phyloP scores from a whole-genome alignment of 495 filamentous ascomycete genomes.

The Monascus purpureus region DNA sequence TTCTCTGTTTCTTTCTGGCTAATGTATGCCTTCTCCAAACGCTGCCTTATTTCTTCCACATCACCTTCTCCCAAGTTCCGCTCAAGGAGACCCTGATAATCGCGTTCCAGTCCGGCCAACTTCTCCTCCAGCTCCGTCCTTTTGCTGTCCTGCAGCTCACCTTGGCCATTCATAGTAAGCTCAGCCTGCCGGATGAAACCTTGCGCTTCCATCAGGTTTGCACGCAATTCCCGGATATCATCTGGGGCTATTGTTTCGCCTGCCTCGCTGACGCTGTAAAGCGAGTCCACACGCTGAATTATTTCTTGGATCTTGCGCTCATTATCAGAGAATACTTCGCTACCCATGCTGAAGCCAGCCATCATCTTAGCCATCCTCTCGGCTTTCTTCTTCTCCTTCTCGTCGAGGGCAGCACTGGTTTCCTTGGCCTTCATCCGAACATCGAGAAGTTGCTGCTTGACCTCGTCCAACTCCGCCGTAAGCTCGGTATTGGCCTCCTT shows the following conservation, averaged over 20 bases:
- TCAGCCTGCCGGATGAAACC: conserved; percentile 89
- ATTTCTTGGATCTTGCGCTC: conserved; percentile 69
- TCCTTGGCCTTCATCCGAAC: conserved; percentile 92
- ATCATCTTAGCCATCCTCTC: conserved; percentile 99
- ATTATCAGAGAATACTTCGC: conserved; percentile 81
- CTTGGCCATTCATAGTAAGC: conserved; percentile 56
- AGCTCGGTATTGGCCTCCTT: conserved; percentile 93
- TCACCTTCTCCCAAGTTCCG: conserved; percentile 68
- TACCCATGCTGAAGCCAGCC: conserved; percentile 89
- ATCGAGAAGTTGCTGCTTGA: conserved; percentile 93
- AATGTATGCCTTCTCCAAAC: conserved; percentile 61
- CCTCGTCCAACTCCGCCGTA: conserved; percentile 78
- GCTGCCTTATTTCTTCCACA: conserved; percentile 65
- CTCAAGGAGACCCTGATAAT: conserved; percentile 70
- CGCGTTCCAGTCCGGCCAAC: conserved; percentile 54
- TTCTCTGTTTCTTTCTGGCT: conserved; percentile 57
- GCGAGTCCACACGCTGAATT: conserved; percentile 64
- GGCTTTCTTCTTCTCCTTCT: conserved; percentile 96
- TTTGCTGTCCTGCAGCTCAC: conserved; percentile 50
- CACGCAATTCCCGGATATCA: conserved; percentile 59
- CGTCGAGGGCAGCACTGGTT: conserved; percentile 70
- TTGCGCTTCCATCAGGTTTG: conserved; percentile 73
- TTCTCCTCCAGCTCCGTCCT: conserved; percentile 60
- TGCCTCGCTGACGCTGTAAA: conserved; percentile 59
- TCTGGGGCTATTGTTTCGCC: conserved; percentile 74